Conservation (phyloP, 2,329 filamentous ascomycete species). For the Penicillium sp. region DNA sequence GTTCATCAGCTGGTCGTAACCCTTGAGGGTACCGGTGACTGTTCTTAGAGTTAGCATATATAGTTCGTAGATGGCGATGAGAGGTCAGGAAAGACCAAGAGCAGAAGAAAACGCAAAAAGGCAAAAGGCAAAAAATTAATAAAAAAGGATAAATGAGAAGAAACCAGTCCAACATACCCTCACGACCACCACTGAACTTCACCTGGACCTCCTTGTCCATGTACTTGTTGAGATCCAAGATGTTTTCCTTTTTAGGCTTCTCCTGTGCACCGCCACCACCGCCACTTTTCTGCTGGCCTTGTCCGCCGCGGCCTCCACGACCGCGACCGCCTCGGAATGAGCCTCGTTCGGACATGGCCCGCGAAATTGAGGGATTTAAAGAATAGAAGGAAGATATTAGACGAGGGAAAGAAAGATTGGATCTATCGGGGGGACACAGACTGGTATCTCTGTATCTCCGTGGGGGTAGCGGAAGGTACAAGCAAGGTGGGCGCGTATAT, state of each 20-base stretch:
- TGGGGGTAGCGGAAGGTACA: conserved; percentile 11
- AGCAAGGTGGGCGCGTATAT: conserved; percentile 14
- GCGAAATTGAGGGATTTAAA: conserved; percentile 49
- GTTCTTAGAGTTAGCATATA: conserved; percentile 11
- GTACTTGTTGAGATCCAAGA: conserved; percentile 90
- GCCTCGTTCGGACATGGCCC: conserved; percentile 45
- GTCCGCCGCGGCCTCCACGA: conserved; percentile 17
- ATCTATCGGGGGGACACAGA: background rate
- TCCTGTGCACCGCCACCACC: conserved; percentile 58
- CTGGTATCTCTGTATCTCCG: background rate
- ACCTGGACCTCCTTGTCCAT: conserved; percentile 95
- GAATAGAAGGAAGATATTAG: conserved; percentile 4
- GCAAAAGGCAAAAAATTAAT: background rate
- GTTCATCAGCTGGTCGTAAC: conserved; percentile 97
- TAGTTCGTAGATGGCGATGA: background rate
- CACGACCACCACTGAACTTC: conserved; percentile 84
- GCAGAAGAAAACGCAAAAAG: background rate
- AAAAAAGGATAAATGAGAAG: background rate
- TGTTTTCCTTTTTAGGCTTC: conserved; percentile 96
- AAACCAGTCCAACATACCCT: conserved; percentile 12
- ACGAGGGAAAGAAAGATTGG: conserved; percentile 6
- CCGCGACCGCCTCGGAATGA: conserved; percentile 22
- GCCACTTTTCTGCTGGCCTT: conserved; percentile 45
- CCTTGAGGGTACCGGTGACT: conserved; percentile 89
- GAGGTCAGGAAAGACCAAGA: background rate